phyloP scores from a whole-genome alignment of 2,329 filamentous ascomycete genomes.

The Beauveria bassiana region DNA sequence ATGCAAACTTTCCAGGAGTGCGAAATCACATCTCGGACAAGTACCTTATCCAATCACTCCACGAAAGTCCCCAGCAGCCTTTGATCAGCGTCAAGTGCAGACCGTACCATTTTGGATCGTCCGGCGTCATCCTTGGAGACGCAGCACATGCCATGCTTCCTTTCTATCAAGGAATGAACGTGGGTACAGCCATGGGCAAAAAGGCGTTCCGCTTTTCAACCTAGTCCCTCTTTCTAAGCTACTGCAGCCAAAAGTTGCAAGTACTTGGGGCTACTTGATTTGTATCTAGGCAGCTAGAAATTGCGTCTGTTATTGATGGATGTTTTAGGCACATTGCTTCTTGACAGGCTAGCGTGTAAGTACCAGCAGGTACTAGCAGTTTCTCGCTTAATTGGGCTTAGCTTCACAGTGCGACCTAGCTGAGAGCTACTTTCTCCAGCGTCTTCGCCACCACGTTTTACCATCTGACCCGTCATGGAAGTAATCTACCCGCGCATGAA shows the following conservation, averaged over 20 bases:
- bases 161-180: conserved; percentile 98
- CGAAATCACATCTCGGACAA: conserved; percentile 59
- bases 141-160: conserved; percentile 97
- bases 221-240: not conserved
- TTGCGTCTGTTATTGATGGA: not conserved
- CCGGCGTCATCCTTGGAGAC: conserved; percentile 81
- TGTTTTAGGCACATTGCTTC: not conserved
- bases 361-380: not conserved
- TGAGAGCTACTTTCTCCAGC: not conserved
- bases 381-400: not conserved
- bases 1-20: conserved; percentile 79
- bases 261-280: not conserved
- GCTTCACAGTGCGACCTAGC: not conserved
- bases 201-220: not conserved
- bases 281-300: not conserved
- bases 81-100: conserved; percentile 89
- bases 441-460: not conserved
- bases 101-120: conserved; percentile 75
- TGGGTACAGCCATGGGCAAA: conserved; percentile 43
- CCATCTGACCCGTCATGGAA: not conserved
- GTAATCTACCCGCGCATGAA: not conserved
- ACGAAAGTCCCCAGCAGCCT: conserved; percentile 77
- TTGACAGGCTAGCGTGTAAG: no score
- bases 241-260: not conserved
- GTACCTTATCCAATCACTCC: conserved; percentile 68